phyloP scores from a whole-genome alignment of 805 yeast species.

The Candida tammaniensis region DNA sequence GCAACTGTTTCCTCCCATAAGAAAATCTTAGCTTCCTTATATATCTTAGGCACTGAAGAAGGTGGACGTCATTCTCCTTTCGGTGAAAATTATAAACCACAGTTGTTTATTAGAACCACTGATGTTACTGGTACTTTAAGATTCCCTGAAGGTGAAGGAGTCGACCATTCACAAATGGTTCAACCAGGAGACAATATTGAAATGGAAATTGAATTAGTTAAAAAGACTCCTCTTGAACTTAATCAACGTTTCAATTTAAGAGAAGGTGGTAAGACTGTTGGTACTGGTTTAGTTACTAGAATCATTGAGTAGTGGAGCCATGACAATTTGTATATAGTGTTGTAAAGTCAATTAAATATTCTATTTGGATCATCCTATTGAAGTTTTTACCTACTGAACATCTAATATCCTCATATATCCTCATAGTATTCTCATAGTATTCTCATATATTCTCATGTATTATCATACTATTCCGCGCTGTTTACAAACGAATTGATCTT shows the following conservation, averaged over 20 bases:
- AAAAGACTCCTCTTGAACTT: conserved; percentile 90
- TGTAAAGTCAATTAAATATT: neutral
- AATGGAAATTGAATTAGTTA: conserved; percentile 86
- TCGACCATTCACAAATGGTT: conserved; percentile 85
- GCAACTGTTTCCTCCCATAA: conserved; percentile 89
- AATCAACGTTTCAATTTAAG: conserved; percentile 99
- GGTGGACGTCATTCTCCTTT: conserved; percentile 99
- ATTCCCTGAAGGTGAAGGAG: conserved; percentile 75
- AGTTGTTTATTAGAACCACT: conserved; percentile 93
- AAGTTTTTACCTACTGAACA: no score
- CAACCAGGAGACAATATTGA: conserved; percentile 98
- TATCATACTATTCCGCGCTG: no score
- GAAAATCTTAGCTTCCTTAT: conserved; percentile 90
- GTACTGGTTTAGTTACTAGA: conserved; percentile 97
- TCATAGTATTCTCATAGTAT: no score
- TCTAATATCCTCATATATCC: neutral
- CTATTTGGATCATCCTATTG: neutral
- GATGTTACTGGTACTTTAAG: conserved; percentile 88
- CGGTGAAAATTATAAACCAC: conserved; percentile 97
- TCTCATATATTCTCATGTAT: no score
- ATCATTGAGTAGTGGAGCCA: conserved; percentile 65
- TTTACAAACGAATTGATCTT: no score
- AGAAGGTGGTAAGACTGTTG: conserved; percentile 99
- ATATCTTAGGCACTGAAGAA: conserved; percentile 92
- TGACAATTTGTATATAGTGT: conserved; percentile 4